Base-by-base conservation (phyloP, 805 yeast genomes). In the Lipomyces sp. region DNA sequence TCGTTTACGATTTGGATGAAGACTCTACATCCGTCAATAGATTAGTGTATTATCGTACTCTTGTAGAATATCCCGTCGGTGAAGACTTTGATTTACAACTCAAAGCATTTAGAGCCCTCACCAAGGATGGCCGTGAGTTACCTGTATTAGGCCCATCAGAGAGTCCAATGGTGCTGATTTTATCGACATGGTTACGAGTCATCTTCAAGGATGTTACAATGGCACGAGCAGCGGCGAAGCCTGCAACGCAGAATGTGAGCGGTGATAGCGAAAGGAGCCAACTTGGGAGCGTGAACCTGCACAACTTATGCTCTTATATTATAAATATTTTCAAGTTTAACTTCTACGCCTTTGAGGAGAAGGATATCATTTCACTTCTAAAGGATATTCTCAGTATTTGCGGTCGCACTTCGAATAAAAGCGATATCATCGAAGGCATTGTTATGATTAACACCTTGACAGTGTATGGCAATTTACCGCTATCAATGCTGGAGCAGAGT, bases 31-130 rank as follows among this genome's bases (percentile, higher is more conserved):
- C 86, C 7, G 82, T 84, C 0, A 80, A 85, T 6, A 78, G 83
- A 59, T 73, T 87, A 60, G 79, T 83, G 62, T 89, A 87, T 76
- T 91, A 87, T 75, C 80, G 83, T 63, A 89, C 87, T 59, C 83
- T 90, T 0, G 75, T 85, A 65, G 83, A 87, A 65, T 73, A 80
- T 18, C 70, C 79, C 48, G 69, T 81, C 15, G 86, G 86, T 63
- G 82, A 82, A 2, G 88, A 87, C 68, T 81, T 85, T 67, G 84
- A 81, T 56, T 71, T 82, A 24, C 85, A 86, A 59, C 73, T 88
- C 35, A 69, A 73, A 7, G 85, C 86, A 3, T 72, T 89, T 48
- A 75, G 76, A 48, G 72, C 76, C 0, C 77, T 86, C 58, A 85
- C 90, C 4, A 79, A 81, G 50, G 79, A 83, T 65, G 90, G 90